A percentile compares a stretch with the other conserved stretches of the same genome.
phyloP scores from a whole-genome alignment of 2,329 filamentous ascomycete genomes.

The Mollisiaceae sp. region DNA sequence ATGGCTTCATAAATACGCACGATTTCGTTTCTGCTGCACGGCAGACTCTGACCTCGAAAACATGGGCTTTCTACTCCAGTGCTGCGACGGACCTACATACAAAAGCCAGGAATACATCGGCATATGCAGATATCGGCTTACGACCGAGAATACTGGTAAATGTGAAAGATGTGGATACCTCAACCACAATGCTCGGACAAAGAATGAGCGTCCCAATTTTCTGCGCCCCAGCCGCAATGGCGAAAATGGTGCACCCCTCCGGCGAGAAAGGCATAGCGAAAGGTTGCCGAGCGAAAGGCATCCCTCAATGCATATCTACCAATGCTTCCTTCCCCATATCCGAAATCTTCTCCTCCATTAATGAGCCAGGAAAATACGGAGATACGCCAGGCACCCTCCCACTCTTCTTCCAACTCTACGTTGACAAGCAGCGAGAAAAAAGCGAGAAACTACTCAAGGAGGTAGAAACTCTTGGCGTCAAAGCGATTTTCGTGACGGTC shows the following conservation, averaged over 20 bases:
- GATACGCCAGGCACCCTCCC: constrained; percentile 22
- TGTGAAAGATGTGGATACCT: constrained; percentile 57
- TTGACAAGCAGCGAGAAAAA: constrained; percentile 59
- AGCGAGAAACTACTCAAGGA: constrained; percentile 55
- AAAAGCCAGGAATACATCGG: constrained; percentile 59
- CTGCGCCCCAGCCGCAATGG: constrained; percentile 68
- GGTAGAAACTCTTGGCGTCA: constrained; percentile 53
- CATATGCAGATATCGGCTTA: constrained; percentile 61
- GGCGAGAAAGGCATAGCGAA: constrained; percentile 65
- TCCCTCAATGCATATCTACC: constrained; percentile 66
- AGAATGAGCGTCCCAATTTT: constrained; percentile 62
- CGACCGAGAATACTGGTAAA: constrained; percentile 63
- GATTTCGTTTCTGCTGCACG: constrained; percentile 66
- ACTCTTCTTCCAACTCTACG: constrained; percentile 65
- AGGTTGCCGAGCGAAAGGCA: constrained; percentile 55
- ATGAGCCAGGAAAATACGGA: constrained; percentile 31
- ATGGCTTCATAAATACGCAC: constrained; percentile 60
- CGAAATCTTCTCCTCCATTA: constrained; percentile 52
- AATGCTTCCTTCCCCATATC: constrained; percentile 63
- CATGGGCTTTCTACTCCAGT: constrained; percentile 73
- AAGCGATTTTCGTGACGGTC: constrained; percentile 62
- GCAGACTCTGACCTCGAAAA: constrained; percentile 61
- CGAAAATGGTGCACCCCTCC: constrained; percentile 64
- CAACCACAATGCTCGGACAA: constrained; percentile 60
- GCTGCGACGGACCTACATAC: constrained; percentile 72